phyloP scores from a whole-genome alignment of 306 rosid genomes.

The Delonix regia region DNA sequence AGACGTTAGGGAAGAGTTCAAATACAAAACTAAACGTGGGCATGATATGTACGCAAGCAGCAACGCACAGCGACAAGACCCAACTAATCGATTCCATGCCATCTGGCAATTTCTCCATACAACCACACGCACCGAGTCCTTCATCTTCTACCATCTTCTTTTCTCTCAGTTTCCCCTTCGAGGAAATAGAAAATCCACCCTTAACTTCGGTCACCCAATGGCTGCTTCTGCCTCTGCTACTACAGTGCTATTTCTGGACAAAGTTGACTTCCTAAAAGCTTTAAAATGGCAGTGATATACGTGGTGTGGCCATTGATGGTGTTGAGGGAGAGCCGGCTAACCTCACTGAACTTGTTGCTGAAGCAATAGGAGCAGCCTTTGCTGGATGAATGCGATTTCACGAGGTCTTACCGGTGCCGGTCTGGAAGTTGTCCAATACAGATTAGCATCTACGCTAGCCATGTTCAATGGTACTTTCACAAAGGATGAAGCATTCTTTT shows the following conservation, averaged over 20 bases:
- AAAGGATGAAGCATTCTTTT: slow-evolving; percentile 55
- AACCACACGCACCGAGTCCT: too few relatives aligned
- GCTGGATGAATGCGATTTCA: slow-evolving; percentile 88
- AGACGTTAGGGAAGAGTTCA: too few relatives aligned
- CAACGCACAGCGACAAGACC: too few relatives aligned
- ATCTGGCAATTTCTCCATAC: too few relatives aligned
- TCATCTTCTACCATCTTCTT: too few relatives aligned
- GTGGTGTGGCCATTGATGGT: slow-evolving; percentile 90
- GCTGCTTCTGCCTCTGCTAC: slow-evolving; percentile 61
- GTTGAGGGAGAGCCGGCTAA: slow-evolving; percentile 80
- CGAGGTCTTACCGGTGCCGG: too few relatives aligned
- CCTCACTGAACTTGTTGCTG: slow-evolving; percentile 82
- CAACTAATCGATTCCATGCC: too few relatives aligned
- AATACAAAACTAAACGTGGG: too few relatives aligned
- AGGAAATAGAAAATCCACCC: slow-evolving; percentile 3
- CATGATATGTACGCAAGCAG: too few relatives aligned
- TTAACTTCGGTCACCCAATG: slow-evolving; percentile 13
- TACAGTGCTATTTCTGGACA: slow-evolving; percentile 57
- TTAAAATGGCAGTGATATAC: slow-evolving; percentile 94
- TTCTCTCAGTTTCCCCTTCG: slow-evolving; percentile 1
- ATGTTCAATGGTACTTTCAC: slow-evolving; percentile 89
- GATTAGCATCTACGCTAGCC: slow-evolving; percentile 93
- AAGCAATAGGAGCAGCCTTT: slow-evolving; percentile 85
- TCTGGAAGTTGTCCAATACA: slow-evolving; percentile 44
- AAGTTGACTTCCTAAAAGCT: slow-evolving; percentile 69